A percentile compares a stretch with the other conserved stretches of the same genome.
phyloP scores from a whole-genome alignment of 2,329 filamentous ascomycete genomes.

The Didymella segeticola region DNA sequence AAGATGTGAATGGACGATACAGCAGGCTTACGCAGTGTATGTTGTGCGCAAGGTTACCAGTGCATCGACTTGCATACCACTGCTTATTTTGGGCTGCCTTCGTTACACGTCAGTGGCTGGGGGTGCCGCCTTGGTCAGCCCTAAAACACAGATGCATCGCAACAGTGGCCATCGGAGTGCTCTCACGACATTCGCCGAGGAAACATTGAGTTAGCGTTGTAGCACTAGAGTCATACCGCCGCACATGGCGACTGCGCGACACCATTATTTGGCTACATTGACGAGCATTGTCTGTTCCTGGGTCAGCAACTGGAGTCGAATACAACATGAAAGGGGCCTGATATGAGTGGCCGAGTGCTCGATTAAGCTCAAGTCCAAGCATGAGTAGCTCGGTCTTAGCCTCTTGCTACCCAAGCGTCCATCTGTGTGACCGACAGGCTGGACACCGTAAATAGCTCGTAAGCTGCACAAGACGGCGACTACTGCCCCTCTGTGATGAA shows the following conservation, averaged over 20 bases:
- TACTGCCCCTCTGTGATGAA: background rate
- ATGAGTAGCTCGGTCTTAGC: background rate
- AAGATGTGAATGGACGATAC: background rate
- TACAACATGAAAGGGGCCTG: background rate
- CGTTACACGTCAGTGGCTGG: slow-evolving; percentile 11
- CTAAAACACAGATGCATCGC: background rate
- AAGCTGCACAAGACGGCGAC: background rate
- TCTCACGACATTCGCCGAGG: background rate
- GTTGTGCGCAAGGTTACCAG: slow-evolving; percentile 1
- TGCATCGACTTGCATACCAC: slow-evolving; percentile 2
- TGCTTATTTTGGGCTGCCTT: slow-evolving; percentile 11
- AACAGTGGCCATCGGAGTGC: background rate
- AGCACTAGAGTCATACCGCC: background rate
- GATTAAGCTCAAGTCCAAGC: slow-evolving; percentile 1
- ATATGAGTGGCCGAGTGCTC: background rate
- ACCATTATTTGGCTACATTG: no score
- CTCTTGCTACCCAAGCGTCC: background rate
- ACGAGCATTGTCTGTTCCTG: background rate
- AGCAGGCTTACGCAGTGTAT: background rate
- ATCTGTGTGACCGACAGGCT: background rate
- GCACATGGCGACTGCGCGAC: background rate
- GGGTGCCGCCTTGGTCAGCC: slow-evolving; percentile 5
- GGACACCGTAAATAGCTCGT: background rate
- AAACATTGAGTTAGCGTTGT: slow-evolving; percentile 1
- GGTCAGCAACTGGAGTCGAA: background rate